Conservation (phyloP, 2,329 filamentous ascomycete species). For the Cordyceps militaris region DNA sequence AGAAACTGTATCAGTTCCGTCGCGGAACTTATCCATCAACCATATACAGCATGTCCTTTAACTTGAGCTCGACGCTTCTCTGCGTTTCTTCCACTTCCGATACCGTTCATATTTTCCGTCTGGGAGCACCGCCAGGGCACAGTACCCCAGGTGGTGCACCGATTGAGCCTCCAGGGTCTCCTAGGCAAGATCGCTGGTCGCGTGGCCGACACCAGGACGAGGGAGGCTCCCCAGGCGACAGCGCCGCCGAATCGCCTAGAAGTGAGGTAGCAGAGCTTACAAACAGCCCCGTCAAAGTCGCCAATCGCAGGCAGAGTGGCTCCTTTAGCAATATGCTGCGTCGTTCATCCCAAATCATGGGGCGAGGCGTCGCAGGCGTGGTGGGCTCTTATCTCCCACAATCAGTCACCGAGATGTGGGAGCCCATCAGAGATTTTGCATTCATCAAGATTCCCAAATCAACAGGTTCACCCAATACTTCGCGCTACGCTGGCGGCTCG, state of each 20-base stretch:
- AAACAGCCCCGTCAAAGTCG: slow-evolving; percentile 20
- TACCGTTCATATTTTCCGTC: slow-evolving; percentile 91
- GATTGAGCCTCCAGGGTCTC: slow-evolving; percentile 34
- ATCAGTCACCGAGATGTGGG: slow-evolving; percentile 96
- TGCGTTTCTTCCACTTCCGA: slow-evolving; percentile 96
- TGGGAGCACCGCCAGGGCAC: slow-evolving; percentile 45
- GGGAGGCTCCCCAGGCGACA: slow-evolving; percentile 32
- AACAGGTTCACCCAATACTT: slow-evolving; percentile 15
- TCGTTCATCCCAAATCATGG: slow-evolving; percentile 91
- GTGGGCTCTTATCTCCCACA: slow-evolving; percentile 88
- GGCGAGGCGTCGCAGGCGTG: slow-evolving; percentile 78
- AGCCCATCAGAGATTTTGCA: slow-evolving; percentile 88
- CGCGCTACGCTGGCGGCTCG: slow-evolving; percentile 25
- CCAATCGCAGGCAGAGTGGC: slow-evolving; percentile 52
- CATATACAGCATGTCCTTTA: slow-evolving; percentile 99
- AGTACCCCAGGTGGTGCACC: slow-evolving; percentile 29
- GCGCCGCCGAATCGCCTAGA: slow-evolving; percentile 45
- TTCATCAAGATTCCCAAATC: slow-evolving; percentile 85
- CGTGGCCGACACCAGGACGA: slow-evolving; percentile 46
- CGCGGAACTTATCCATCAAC: slow-evolving; percentile 90
- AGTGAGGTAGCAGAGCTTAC: slow-evolving; percentile 40
- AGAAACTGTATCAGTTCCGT: slow-evolving; percentile 94
- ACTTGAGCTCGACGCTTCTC: slow-evolving; percentile 83
- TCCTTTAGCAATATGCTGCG: slow-evolving; percentile 85
- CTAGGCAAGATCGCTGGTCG: slow-evolving; percentile 45